Percentiles rank a stretch among this genome's conserved stretches.
Evolutionary conservation across 1,284 basidiomycete species (phyloP).

Genomic region (Boletus semigastroideus): DNA sequence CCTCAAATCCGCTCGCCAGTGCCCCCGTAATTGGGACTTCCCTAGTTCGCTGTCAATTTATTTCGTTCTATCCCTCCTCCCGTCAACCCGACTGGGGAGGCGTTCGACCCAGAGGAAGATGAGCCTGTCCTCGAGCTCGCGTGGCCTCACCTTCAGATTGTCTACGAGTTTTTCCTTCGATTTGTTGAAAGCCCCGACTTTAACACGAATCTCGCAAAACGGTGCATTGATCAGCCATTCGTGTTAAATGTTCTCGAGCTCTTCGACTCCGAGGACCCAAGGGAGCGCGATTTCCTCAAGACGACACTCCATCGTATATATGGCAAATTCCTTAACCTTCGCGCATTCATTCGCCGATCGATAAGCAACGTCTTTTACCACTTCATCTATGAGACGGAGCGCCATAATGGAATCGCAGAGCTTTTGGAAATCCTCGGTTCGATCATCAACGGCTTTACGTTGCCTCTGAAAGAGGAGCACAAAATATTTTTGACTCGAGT

Average conservation of each 20-base stretch:
- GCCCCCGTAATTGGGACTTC: slow-evolving; percentile 12
- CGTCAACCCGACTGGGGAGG: slow-evolving; percentile 96
- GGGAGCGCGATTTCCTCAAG: slow-evolving; percentile 99
- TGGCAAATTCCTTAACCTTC: slow-evolving; percentile 98
- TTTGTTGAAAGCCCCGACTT: slow-evolving; percentile 99
- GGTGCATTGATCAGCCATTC: slow-evolving; percentile 96
- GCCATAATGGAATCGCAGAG: slow-evolving; percentile 99
- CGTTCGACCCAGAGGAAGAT: slow-evolving; percentile 99
- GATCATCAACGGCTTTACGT: slow-evolving; percentile 99
- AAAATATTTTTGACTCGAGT: slow-evolving; percentile 96
- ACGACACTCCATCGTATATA: slow-evolving; percentile 99
- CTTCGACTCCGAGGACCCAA: slow-evolving; percentile 98
- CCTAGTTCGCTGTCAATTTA: slow-evolving; percentile 92
- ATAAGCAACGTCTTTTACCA: slow-evolving; percentile 99
- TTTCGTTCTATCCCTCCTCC: slow-evolving; percentile 99
- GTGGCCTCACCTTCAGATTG: slow-evolving; percentile 99
- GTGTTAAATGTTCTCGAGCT: slow-evolving; percentile 96
- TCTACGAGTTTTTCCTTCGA: slow-evolving; percentile 99
- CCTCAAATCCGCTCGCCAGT: slow-evolving; percentile 6
- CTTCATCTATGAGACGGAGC: slow-evolving; percentile 98
- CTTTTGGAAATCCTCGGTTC: slow-evolving; percentile 97
- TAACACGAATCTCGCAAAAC: slow-evolving; percentile 97
- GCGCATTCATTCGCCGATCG: slow-evolving; percentile 97
- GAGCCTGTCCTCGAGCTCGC: slow-evolving; percentile 98
- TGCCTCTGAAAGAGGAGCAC: slow-evolving; percentile 99